phyloP scores from a whole-genome alignment of 305 asterid genomes.

The Fraxinus paxiana region DNA sequence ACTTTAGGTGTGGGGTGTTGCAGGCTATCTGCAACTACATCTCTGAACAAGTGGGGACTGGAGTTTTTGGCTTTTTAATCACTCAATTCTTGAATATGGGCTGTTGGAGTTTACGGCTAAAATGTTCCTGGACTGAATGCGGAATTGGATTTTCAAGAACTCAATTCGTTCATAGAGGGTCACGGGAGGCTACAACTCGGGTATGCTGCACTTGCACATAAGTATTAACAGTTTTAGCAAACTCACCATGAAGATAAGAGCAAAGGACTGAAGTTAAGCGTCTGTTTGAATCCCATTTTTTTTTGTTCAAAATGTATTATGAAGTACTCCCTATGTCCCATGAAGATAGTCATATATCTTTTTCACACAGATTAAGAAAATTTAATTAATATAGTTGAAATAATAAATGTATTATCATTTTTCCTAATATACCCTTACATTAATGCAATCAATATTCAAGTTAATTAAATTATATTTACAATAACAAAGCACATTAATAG shows the following conservation, averaged over 20 bases:
- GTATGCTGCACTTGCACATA: not conserved
- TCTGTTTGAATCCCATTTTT: no score
- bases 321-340: no score
- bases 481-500: no score
- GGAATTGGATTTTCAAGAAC: not conserved
- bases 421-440: no score
- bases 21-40: not conserved
- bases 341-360: no score
- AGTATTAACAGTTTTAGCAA: not conserved
- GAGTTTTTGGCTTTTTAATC: not conserved
- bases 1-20: not conserved
- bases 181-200: not conserved
- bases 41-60: not conserved
- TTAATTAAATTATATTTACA: no score
- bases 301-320: no score
- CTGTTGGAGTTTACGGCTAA: not conserved
- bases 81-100: not conserved
- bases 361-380: no score
- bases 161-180: not conserved
- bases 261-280: conserved; percentile 1
- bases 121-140: not conserved
- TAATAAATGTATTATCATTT: no score
- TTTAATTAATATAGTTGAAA: no score
- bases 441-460: no score
- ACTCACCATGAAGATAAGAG: not conserved